These are phyloP conservation scores for Colletotrichum sidae DNA, from an alignment of 2,329 filamentous ascomycete species.

Conservation along the genomic window DNA sequence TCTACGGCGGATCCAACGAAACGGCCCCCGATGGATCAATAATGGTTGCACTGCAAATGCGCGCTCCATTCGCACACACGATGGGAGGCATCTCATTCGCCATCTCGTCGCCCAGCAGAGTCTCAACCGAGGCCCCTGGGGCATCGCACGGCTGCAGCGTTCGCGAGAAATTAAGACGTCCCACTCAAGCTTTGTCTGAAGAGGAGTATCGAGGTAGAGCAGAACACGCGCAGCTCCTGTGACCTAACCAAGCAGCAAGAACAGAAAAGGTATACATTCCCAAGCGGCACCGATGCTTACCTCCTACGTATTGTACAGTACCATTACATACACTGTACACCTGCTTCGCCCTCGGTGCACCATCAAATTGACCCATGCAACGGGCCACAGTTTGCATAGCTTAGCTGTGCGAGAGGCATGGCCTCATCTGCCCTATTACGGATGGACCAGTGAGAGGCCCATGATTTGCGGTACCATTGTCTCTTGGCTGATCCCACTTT, in stretches of 20 bases:
- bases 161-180: no score
- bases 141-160: no score
- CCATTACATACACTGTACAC: no score
- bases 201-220: no score
- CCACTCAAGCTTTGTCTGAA: no score
- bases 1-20: slow-evolving; percentile 31
- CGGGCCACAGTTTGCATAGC: neutral
- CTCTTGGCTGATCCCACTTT: slow-evolving; percentile 35
- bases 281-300: neutral
- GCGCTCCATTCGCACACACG: neutral
- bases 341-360: no score
- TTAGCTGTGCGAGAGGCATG: slow-evolving; percentile 3
- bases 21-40: slow-evolving; percentile 23
- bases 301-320: no score
- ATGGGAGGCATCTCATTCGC: neutral
- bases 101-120: slow-evolving; percentile 1
- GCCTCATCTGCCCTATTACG: slow-evolving; percentile 26
- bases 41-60: slow-evolving; percentile 25
- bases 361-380: neutral
- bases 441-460: slow-evolving; percentile 24
- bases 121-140: slow-evolving; percentile 21
- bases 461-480: slow-evolving; percentile 31
- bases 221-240: no score
- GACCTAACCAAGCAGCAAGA: no score
- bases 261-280: no score